Conservation (phyloP, 768 basidiomycete genomes). For the Tricholoma sp. region DNA sequence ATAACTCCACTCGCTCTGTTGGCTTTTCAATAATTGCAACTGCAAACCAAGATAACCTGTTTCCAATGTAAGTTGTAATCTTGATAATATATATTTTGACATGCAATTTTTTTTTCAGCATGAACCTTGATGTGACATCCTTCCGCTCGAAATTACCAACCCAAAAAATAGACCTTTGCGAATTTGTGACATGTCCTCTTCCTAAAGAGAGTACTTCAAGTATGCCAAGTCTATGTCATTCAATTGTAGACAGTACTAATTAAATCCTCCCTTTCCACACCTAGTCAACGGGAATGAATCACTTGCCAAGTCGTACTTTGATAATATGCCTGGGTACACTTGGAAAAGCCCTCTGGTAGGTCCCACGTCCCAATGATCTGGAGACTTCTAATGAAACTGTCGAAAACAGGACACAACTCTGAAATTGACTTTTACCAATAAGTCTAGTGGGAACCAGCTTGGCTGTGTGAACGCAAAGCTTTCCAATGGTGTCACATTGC, state of each 20-base stretch:
- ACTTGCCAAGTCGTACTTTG: neutral
- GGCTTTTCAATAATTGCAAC: neutral
- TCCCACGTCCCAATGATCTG: neutral
- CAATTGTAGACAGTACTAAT: neutral
- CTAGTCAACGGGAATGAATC: neutral
- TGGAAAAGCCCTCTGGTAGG: neutral
- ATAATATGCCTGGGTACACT: neutral
- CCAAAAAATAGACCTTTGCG: neutral
- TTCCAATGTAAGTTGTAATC: neutral
- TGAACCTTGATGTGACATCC: neutral
- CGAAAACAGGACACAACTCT: neutral
- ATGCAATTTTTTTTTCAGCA: neutral
- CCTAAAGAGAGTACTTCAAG: neutral
- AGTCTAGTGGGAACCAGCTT: neutral
- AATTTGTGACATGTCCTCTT: neutral
- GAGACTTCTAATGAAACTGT: neutral
- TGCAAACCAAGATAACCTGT: neutral
- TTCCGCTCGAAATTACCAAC: neutral
- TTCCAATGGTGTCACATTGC: neutral
- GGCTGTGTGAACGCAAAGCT: neutral
- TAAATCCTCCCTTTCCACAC: neutral
- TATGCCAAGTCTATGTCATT: neutral
- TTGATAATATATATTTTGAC: neutral
- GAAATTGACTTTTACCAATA: neutral
- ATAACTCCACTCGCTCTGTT: neutral